Evolutionary conservation across 345 rosid genomes (phyloP).

Genomic region (Boechera divaricarpa): DNA sequence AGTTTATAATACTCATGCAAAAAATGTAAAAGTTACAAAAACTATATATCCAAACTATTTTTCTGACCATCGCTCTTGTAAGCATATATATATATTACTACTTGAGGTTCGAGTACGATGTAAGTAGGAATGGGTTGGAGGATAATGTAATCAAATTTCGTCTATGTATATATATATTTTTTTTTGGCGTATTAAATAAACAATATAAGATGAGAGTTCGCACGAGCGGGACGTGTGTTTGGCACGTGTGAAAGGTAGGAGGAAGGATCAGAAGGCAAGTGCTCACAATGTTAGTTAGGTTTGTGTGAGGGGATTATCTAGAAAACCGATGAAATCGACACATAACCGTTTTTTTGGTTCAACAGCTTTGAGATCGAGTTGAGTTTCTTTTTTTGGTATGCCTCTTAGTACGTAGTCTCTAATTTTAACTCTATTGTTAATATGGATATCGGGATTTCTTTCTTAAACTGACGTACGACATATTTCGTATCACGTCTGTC

Average conservation of each 20-base stretch:
- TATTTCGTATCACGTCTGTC: slow-evolving; percentile 29
- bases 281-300: slow-evolving; percentile 41
- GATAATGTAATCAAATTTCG: slow-evolving; percentile 14
- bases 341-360: slow-evolving; percentile 58
- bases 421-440: background rate
- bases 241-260: slow-evolving; percentile 34
- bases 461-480: slow-evolving; percentile 13
- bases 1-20: background rate
- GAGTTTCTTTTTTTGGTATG: slow-evolving; percentile 44
- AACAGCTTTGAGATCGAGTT: slow-evolving; percentile 46
- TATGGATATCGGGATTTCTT: slow-evolving; percentile 15
- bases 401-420: slow-evolving; percentile 3
- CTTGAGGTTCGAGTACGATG: slow-evolving; percentile 41
- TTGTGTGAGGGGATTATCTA: slow-evolving; percentile 32
- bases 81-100: slow-evolving; percentile 23
- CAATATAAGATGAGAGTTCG: slow-evolving; percentile 26
- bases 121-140: slow-evolving; percentile 16
- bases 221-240: slow-evolving; percentile 44
- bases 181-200: background rate
- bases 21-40: background rate
- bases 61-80: slow-evolving; percentile 2
- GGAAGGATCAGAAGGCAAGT: slow-evolving; percentile 28
- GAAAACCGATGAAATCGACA: slow-evolving; percentile 58
- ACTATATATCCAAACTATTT: slow-evolving; percentile 1
- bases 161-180: background rate